Evolutionary conservation across 2,329 filamentous ascomycete genomes (phyloP).

Genomic region (Thelonectria rubi): DNA sequence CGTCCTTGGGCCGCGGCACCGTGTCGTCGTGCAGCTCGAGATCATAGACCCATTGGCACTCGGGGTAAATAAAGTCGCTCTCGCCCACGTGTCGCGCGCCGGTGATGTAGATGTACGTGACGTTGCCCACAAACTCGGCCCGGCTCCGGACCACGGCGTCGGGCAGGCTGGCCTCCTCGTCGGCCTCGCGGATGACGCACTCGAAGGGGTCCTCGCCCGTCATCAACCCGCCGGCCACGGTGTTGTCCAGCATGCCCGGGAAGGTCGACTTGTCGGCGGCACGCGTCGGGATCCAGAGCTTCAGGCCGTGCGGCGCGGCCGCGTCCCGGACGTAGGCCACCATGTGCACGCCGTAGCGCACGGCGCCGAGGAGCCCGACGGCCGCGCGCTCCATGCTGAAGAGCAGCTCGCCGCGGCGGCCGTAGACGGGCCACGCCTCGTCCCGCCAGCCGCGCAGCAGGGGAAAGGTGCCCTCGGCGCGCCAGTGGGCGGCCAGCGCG

Average conservation of each 20-base stretch:
- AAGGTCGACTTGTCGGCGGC: constrained; percentile 85
- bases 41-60: constrained; percentile 92
- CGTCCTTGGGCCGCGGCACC: constrained; percentile 80
- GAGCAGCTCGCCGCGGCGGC: constrained; percentile 67
- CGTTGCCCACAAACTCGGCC: constrained; percentile 69
- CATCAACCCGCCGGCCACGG: constrained; percentile 82
- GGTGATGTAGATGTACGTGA: constrained; percentile 88
- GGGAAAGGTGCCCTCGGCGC: constrained; percentile 74
- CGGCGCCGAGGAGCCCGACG: constrained; percentile 76
- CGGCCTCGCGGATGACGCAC: constrained; percentile 83
- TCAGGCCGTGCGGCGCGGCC: constrained; percentile 63
- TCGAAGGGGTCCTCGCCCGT: constrained; percentile 83
- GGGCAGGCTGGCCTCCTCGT: constrained; percentile 86
- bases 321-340: constrained; percentile 70
- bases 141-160: constrained; percentile 71
- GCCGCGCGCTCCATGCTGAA: constrained; percentile 83
- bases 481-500: constrained; percentile 72
- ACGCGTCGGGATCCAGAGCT: constrained; percentile 85
- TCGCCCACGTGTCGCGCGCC: constrained; percentile 82
- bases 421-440: constrained; percentile 83
- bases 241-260: constrained; percentile 92
- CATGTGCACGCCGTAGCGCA: constrained; percentile 85
- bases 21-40: constrained; percentile 76
- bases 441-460: constrained; percentile 82
- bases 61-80: constrained; percentile 83